Evolutionary conservation across 106 monocot species (phyloP), one percentile per base, ranked within the genome.

Genomic region (Allium cepa): DNA sequence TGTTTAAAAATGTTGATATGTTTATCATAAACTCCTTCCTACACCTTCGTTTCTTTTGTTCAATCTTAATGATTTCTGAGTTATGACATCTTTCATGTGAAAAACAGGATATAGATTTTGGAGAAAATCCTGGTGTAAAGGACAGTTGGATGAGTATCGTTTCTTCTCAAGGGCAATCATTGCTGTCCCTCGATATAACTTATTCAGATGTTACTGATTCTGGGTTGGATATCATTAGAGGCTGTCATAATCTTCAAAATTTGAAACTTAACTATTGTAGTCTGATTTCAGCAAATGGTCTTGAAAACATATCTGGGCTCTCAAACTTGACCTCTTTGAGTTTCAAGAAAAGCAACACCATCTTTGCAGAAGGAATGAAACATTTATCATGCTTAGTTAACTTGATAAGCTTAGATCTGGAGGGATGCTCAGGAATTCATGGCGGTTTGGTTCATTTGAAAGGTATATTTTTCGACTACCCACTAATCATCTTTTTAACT

Each of bases 101-200:
- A 55, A 75, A 64, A 61, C 78, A 99, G 99, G 99, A 99, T 71
- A 80, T 99, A 47, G 74, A 79, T 77, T 60, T 99, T 63, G 93
- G 87, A 62, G 99, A 99, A 49, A 93, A 93, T 50, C 87, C 90
- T 60, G 99, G 93, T 64, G 99, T 99, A 53, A 93, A 81, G 66
- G 90, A 99, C 74, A 75, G 79, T 71, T 99, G 99, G 99, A 90
- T 99, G 93, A 73, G 50, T 47, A 66, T 71, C 64, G 79, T 93
- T 64, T 80, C 87, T 67, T 93, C 99, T 60, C 99, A 99, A 74
- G 92, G 89, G 53, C 57, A 73, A 73, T 99, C 93, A 18, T 76
- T 99, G 77, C 59, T 99, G 17, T 99, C 99, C 11, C 86, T 99
- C 67, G 99, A 99, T 69, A 66, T 99, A 50, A 90, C 99, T 61